Evolutionary conservation across 352 stramenopile species (phyloP).

Genomic region (Phytophthora uliginosa): DNA sequence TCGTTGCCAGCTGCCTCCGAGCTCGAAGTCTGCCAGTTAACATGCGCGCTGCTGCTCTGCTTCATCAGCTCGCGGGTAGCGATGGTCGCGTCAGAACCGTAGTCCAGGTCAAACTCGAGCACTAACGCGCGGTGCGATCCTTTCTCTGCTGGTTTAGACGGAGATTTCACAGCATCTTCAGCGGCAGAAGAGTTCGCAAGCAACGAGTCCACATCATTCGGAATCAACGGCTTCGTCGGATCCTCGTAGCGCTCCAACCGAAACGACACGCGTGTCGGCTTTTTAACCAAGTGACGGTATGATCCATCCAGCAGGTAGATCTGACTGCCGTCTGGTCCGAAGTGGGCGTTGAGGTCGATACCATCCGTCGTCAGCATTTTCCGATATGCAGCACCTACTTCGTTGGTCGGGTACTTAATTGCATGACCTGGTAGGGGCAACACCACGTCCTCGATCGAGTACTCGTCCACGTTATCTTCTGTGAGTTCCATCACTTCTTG

Average conservation of each 20-base stretch:
- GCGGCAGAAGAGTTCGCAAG: constrained; percentile 19
- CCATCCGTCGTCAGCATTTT: constrained; percentile 67
- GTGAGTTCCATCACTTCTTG: constrained; percentile 74
- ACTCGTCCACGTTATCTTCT: constrained; percentile 86
- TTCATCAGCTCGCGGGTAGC: constrained; percentile 96
- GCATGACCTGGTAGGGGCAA: constrained; percentile 94
- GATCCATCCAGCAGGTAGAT: constrained; percentile 86
- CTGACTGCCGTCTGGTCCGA: constrained; percentile 50
- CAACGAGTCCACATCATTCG: constrained; percentile 90
- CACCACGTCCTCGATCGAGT: constrained; percentile 95
- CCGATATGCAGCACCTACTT: constrained; percentile 53
- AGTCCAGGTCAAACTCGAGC: constrained; percentile 71
- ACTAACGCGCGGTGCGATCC: constrained; percentile 48
- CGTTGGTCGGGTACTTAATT: constrained; percentile 88
- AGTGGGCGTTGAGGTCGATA: constrained; percentile 66
- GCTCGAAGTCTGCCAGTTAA: constrained; percentile 61
- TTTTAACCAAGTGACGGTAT: constrained; percentile 94
- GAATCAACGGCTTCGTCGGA: constrained; percentile 88
- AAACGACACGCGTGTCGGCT: constrained; percentile 84
- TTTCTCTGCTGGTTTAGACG: constrained; percentile 22
- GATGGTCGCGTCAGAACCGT: constrained; percentile 93
- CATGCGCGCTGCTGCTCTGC: constrained; percentile 86
- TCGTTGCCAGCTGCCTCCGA: constrained; percentile 4
- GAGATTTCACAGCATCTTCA: constrained; percentile 1
- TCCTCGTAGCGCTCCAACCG: constrained; percentile 91